These are phyloP conservation scores for Neonectria punicea DNA, from an alignment of 2,329 filamentous ascomycete species.

Conservation along the genomic window DNA sequence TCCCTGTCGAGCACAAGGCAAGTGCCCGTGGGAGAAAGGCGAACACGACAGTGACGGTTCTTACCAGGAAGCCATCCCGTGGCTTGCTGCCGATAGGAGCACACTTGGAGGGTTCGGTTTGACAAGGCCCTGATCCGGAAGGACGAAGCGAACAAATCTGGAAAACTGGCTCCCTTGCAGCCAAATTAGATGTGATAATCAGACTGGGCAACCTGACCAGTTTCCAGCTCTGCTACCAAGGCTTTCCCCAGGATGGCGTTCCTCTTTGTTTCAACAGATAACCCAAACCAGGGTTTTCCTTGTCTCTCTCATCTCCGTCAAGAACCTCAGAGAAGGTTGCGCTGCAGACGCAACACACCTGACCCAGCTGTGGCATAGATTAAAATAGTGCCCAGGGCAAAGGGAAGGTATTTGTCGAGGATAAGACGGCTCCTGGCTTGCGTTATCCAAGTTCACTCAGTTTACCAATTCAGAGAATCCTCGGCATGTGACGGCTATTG, in stretches of 20 bases:
- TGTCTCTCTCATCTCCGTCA: too few relatives aligned
- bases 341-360: too few relatives aligned
- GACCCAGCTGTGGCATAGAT: neutral
- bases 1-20: conserved; percentile 32
- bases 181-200: conserved; percentile 30
- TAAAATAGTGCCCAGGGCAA: neutral
- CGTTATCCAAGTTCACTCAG: neutral
- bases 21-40: conserved; percentile 27
- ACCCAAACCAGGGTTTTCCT: neutral
- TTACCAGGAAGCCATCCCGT: conserved; percentile 26
- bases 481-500: neutral
- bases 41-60: conserved; percentile 32
- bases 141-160: conserved; percentile 54
- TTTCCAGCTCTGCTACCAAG: conserved; percentile 15
- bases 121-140: conserved; percentile 49
- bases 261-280: neutral
- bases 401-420: neutral
- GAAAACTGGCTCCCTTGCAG: conserved; percentile 32
- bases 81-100: conserved; percentile 18
- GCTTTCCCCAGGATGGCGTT: neutral
- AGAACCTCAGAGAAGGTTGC: neutral
- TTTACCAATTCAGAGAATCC: neutral
- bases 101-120: conserved; percentile 30
- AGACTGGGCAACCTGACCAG: conserved; percentile 20
- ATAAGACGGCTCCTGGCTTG: neutral